These are phyloP conservation scores for Pseudisothecium myosuroides DNA, from an alignment of 225 moss, liverwort and hornwort species.

Conservation along the genomic window DNA sequence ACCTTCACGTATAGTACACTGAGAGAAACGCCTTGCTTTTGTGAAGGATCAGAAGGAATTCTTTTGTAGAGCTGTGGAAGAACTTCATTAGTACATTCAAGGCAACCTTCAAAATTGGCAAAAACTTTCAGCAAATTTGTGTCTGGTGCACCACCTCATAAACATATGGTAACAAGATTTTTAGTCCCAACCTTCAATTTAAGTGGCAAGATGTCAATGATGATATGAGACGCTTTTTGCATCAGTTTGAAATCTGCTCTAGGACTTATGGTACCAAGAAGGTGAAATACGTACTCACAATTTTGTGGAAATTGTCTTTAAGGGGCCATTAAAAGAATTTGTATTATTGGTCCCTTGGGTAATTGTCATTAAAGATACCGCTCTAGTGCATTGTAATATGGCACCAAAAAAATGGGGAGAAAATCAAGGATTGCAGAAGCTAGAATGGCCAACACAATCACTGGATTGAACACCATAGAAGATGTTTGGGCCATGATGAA, in stretches of 20 bases:
- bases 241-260: background rate
- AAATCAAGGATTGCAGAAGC: background rate
- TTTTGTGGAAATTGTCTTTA: background rate
- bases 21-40: background rate
- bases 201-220: background rate
- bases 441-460: background rate
- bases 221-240: background rate
- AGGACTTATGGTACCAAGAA: background rate
- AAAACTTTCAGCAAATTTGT: accelerated
- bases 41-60: background rate
- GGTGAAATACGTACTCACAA: accelerated
- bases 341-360: background rate
- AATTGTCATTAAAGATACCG: background rate
- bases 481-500: background rate
- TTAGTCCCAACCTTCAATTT: background rate
- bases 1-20: too few relatives aligned
- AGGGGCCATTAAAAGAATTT: background rate
- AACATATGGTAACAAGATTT: background rate
- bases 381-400: background rate
- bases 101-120: background rate
- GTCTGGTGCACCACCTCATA: accelerated
- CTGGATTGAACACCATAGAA: background rate
- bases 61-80: background rate
- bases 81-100: accelerated
- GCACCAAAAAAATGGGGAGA: background rate